These are phyloP conservation scores for Neostapfia colusana DNA, from an alignment of 176 grass and related monocot species.

Conservation along the genomic window DNA sequence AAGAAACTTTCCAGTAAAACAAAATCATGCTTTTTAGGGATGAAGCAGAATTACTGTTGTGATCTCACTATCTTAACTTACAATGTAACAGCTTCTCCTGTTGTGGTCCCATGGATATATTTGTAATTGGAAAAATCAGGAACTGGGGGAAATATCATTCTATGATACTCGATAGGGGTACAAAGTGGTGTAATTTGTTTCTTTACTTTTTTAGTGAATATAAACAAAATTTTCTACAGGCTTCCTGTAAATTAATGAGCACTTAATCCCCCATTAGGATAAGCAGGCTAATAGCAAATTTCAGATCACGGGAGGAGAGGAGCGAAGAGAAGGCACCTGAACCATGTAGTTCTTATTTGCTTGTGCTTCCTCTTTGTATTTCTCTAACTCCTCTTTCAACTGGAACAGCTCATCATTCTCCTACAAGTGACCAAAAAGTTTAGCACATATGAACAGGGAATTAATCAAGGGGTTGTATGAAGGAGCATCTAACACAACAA, in stretches of 20 bases:
- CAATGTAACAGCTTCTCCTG: neutral
- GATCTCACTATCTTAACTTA: neutral
- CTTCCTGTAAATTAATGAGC: neutral
- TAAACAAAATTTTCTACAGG: neutral
- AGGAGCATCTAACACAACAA: slow-evolving; percentile 4
- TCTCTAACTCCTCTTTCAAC: slow-evolving; percentile 83
- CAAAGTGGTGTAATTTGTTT: neutral
- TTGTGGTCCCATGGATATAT: neutral
- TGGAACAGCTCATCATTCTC: slow-evolving; percentile 67
- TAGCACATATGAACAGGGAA: neutral
- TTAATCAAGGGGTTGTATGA: slow-evolving; percentile 7
- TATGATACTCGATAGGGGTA: neutral
- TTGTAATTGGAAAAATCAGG: neutral
- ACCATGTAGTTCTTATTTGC: slow-evolving; percentile 95
- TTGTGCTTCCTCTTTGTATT: slow-evolving; percentile 81
- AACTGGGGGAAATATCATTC: neutral
- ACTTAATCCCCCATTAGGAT: neutral
- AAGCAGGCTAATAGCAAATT: neutral
- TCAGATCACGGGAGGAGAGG: neutral
- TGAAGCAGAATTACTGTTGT: slow-evolving; percentile 4
- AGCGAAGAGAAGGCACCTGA: slow-evolving; percentile 49
- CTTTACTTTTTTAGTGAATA: neutral
- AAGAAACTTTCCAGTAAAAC: slow-evolving; percentile 6
- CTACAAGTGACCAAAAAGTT: slow-evolving; percentile 32
- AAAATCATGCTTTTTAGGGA: too few species aligned